Evolutionary conservation across 2,329 filamentous ascomycete species (phyloP), one percentile per base, ranked within the genome.

Genomic region (Diaporthe helianthi): DNA sequence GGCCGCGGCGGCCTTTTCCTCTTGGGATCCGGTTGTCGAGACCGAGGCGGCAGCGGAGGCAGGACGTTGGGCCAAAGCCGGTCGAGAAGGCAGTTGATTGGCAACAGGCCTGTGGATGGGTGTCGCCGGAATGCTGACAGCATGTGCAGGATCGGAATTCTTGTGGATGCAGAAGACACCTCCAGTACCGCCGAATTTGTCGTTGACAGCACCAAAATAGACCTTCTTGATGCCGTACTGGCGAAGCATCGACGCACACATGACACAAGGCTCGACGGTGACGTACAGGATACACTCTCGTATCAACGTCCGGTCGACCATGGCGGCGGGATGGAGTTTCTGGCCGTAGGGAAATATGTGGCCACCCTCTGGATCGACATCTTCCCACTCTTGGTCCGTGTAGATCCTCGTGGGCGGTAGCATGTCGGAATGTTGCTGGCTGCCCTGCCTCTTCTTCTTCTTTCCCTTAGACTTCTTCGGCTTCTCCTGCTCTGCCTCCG

Each of bases 201-300:
- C 96, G 79, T 99, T 99, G 75, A 92, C 89, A 70, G 94, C 97
- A 5, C 96, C 97, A 79, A 96, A 99, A 80, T 95, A 98, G 38
- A 99, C 96, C 73, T 91, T 92, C 72, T 92, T 89, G 79, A 99
- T 94, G 17, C 90, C 88, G 73, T 97, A 91, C 80, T 99, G 97
- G 64, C 94, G 89, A 63, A 99, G 86, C 65, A 97, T 89, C 8
- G 94, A 97, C 15, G 96, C 96, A 78, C 96, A 99, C 96, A 99
- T 99, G 82, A 99, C 93, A 79, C 96, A 99, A 5, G 96, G 96
- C 81, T 99, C 97, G 66, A 99, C 95, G 0, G 96, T 99, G 60
- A 99, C 96, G 80, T 99, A 99, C 64, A 99, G 88, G 12, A 90
- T 92, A 74, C 86, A 86, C 73, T 94, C 88, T 47, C 83, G 84